Evolutionary conservation across 2,329 filamentous ascomycete species (phyloP), one percentile per base, ranked within the genome.

Genomic region (Fusarium mundagurra): DNA sequence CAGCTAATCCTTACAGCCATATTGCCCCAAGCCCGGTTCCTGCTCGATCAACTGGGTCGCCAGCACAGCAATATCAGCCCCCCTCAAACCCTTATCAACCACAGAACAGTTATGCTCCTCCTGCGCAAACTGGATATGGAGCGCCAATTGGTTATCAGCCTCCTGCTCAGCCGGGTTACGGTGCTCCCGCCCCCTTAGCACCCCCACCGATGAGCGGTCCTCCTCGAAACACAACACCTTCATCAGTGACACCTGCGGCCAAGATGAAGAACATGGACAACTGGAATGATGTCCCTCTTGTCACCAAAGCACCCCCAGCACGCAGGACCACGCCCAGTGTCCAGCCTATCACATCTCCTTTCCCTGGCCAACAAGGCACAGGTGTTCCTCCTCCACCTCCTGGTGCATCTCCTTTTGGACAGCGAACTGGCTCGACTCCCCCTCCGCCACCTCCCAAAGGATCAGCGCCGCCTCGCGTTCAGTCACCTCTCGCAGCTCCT

Each of bases 251-350:
- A 45, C 92, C 94, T 29, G 90, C 94, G 24, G 90, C 93, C 16
- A 91, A 90, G 79, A 86, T 90, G 65, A 92, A 91, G 79, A 92
- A 93, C 73, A 92, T 92, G 72, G 90, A 92, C 34, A 93, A 93
- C 77, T 99, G 96, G 96, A 99, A 99, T 77, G 96, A 99, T 82
- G 92, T 97, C 59, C 96, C 96, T 3, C 89, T 98, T 78, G 93
- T 98, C 51, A 88, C 90, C 51, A 94, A 96, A 85, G 85, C 89
- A 38, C 72, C 77, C 62, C 88, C 92, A n/a, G 88, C 90, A 20
- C 91, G 95, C 75, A 90, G 92, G 80, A 88, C 88, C 51, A 98
- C 96, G 2, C 94, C 95, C 6, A 91, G 88, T 63, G 86, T 90
- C 27, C 89, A 91, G 59, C 86, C 92, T 7, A 90, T 95, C 58